Evolutionary conservation across 2,329 filamentous ascomycete genomes (phyloP), one percentile per base, ranked within the genome.

Genomic region (Neofusicoccum cordaticola): DNA sequence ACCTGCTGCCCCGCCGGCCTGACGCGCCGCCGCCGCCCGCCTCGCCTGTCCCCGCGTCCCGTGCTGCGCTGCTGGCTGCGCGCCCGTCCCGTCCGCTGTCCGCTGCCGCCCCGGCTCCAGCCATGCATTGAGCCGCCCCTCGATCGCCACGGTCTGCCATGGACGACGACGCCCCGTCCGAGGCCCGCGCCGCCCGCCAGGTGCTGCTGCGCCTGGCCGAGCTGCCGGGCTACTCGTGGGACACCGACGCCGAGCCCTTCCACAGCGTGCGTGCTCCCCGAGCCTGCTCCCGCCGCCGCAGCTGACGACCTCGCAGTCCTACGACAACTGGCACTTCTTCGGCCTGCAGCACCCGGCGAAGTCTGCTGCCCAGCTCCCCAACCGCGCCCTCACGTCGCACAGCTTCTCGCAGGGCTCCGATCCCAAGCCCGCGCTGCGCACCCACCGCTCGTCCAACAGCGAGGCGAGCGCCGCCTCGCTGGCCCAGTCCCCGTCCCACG

Each of bases 291-390:
- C 13, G 35, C 37, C 61, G 13, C 19, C 48, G 15, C 31, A 34
- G 66, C 72, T 74, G 65, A 75, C 17, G 9, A 11, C 27, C 34
- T 41, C 17, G 17, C 79, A 85, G 58, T 92, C 88, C 71, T 97
- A 97, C 78, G 92, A 96, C 76, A 93, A 93, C 80, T 98, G 93
- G 92, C 81, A 83, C 70, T 80, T 82, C 67, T 80, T 79, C 67
- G 81, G 80, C 35, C 65, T 70, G 62, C 71, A 77, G 42, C 74
- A 72, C 61, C 60, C 70, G 17, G 50, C 66, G 44, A 66, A 50
- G 35, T 22, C 63, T 6, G 37, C 44, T 17, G 9, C 15, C 44
- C 22, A 31, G 47, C 51, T 27, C 11, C 62, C 61, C 9, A 58
- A 51, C 27, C 50, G 71, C 69, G 63, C 69, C 41, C 51, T 69